Base-by-base conservation (phyloP, 441 rosid genomes). In the California macrophylla region DNA sequence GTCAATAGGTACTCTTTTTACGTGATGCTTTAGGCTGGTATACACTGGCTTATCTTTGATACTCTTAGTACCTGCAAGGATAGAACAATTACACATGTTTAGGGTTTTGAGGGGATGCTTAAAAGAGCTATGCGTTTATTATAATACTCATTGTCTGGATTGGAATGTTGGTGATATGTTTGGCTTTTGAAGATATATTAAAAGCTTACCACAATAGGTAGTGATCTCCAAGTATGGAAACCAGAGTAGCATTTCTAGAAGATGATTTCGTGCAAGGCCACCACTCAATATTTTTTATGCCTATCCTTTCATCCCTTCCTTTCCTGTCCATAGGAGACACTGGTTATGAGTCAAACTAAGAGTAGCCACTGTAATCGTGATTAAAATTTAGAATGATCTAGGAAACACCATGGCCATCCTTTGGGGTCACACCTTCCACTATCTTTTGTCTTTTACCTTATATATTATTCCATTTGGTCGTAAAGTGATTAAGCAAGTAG, bases 351-450 rank as follows among this genome's bases (percentile, higher is more conserved):
- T 74, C 76, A 80, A 73, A 69, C 69, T 3, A 42, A 47, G 26
- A 54, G 26, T 13, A 25, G 68, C 67, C 38, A 30, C 6, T 62
- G 72, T 64, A 75, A 67, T 66, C 12, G 65, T 20, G 45, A 15
- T 40, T 62, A 54, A 42, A 77, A 68, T n/a, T 32, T 68, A 62
- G 65, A 79, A 70, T 75, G 71, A 71, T 69, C 32, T 58, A 69
- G 61, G 76, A 76, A 69, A 70, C 52, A 23, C 38, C 52, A 28
- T 45, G 56, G 64, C 18, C 68, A 40, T 56, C 64, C 6, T 9
- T 38, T 62, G 76, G 76, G 75, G 68, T 74, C 64, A 60, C 77
- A 69, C 66, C 70, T 68, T 58, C 81, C 71, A 61, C 71, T 71
- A 67, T 61, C 50, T 16, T 58, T 25, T 40, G 62, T 38, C 29